phyloP scores from a whole-genome alignment of 805 yeast genomes.

The Kluyveromyces lactis region DNA sequence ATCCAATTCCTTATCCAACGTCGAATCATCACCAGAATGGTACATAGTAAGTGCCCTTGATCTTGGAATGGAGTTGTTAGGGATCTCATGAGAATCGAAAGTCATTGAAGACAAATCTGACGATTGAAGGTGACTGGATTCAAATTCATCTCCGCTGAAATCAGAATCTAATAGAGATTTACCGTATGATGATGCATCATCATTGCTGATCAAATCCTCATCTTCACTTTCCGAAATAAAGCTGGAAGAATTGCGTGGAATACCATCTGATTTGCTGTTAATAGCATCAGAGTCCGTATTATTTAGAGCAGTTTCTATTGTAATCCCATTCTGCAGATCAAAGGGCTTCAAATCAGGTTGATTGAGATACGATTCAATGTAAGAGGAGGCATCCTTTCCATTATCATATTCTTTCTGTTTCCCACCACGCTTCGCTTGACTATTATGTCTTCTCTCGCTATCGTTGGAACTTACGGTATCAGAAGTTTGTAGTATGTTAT shows the following conservation, averaged over 20 bases:
- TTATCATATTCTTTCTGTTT: conserved; percentile 1
- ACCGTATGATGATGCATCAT: conserved; percentile 27
- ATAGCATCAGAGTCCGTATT: neutral
- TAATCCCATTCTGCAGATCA: neutral
- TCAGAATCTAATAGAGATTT: conserved; percentile 29
- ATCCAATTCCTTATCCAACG: conserved; percentile 19
- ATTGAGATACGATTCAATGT: conserved; percentile 26
- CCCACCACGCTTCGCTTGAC: conserved; percentile 2
- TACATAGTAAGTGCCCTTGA: conserved; percentile 9
- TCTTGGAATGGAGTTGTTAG: conserved; percentile 2
- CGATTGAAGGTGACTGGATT: neutral
- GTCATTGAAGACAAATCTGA: conserved; percentile 3
- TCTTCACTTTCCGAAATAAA: neutral
- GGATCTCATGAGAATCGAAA: conserved; percentile 1
- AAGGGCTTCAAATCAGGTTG: conserved; percentile 19
- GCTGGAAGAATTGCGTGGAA: neutral
- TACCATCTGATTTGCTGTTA: neutral
- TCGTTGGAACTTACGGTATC: conserved; percentile 3
- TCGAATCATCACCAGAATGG: conserved; percentile 20
- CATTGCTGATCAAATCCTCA: conserved; percentile 2
- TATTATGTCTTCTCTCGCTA: conserved; percentile 6
- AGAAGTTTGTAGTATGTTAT: conserved; percentile 7
- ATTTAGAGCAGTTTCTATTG: neutral
- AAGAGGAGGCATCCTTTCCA: conserved; percentile 16
- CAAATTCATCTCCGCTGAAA: conserved; percentile 15